Base-by-base conservation (phyloP, 2,329 filamentous ascomycete genomes). In the Aspergillus vadensis region DNA sequence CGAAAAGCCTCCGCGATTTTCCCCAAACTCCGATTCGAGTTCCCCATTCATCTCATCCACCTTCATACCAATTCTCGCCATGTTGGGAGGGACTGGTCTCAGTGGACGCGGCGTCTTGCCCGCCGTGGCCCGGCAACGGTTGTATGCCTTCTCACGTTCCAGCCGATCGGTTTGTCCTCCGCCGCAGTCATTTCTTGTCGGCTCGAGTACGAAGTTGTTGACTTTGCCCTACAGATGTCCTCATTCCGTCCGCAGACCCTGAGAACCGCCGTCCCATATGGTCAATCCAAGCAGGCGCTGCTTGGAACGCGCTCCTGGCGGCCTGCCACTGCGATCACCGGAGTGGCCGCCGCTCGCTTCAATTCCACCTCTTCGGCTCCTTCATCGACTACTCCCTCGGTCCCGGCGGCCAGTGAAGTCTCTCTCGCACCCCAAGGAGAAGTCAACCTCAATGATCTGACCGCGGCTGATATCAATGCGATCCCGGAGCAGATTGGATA, bases 401-500 rank as follows among this genome's bases (percentile, higher is more conserved):
- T 63, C 52, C 30, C 54, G 54, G 47, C 25, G 30, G 32, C 32
- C 32, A 21, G 27, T 21, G 48, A 63, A 27, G n/a, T 59, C 14
- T 56, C 58, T 67, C 30, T 59, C 66, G 19, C 32, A 36, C 32
- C 32, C 12, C 32, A 36, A 36, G 32, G 32, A 36, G 32, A 36
- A 36, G 32, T 36, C 32, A 72, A 76, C 63, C 59, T 76, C 10
- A 58, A 60, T 12, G 41, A 44, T 7, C 41, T 44, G 10, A 21
- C 41, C 19, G 41, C 19, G 6, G 19, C 21, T 23, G 74, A 72
- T 59, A 69, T 82, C 47, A 81, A 87, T 62, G 78, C 84, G 63
- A 85, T 92, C 64, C 86, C 90, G 38, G 90, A 94, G 70, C 82
- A 86, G 54, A 85, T 96, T 60, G 95, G 95, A 63, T 97, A 93